A percentile compares a stretch with the other conserved stretches of the same genome.
Conservation (phyloP, 1,284 basidiomycete genomes). For the Cryptococcus hybrid region DNA sequence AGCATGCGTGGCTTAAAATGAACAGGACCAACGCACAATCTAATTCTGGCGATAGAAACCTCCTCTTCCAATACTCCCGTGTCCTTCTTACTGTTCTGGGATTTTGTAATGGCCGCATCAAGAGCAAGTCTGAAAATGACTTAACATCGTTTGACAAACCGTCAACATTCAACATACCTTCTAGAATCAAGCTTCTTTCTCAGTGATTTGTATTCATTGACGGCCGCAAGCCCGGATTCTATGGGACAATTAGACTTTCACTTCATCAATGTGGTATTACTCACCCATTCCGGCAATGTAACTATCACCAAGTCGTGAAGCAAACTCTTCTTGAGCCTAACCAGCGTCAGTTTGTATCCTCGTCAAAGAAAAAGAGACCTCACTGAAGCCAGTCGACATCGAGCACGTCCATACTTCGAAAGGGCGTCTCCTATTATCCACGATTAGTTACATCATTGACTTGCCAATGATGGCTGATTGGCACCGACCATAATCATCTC, state of each 20-base stretch:
- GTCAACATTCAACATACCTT: conserved; percentile 52
- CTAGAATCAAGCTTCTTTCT: conserved; percentile 68
- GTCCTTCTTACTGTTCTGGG: conserved; percentile 63
- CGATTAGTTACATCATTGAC: neutral
- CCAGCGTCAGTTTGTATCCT: neutral
- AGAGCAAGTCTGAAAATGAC: conserved; percentile 60
- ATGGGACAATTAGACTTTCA: neutral
- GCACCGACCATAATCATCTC: conserved; percentile 58
- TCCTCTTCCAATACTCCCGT: conserved; percentile 71
- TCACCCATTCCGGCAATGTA: conserved; percentile 62
- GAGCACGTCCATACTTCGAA: conserved; percentile 69
- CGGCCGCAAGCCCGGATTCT: conserved; percentile 54
- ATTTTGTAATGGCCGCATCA: conserved; percentile 69
- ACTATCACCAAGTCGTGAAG: conserved; percentile 65
- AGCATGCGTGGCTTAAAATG: neutral
- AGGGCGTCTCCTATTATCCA: conserved; percentile 55
- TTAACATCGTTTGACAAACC: neutral
- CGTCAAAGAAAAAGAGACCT: conserved; percentile 3
- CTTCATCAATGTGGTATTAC: conserved; percentile 6
- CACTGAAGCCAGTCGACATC: conserved; percentile 73
- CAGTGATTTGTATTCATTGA: conserved; percentile 47
- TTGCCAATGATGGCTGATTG: neutral
- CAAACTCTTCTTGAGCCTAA: conserved; percentile 66
- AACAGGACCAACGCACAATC: conserved; percentile 61
- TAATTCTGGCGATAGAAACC: conserved; percentile 62